Percentiles rank a stretch among this genome's conserved stretches.
phyloP scores from a whole-genome alignment of 768 basidiomycete genomes.

The Trametes gibbosa region DNA sequence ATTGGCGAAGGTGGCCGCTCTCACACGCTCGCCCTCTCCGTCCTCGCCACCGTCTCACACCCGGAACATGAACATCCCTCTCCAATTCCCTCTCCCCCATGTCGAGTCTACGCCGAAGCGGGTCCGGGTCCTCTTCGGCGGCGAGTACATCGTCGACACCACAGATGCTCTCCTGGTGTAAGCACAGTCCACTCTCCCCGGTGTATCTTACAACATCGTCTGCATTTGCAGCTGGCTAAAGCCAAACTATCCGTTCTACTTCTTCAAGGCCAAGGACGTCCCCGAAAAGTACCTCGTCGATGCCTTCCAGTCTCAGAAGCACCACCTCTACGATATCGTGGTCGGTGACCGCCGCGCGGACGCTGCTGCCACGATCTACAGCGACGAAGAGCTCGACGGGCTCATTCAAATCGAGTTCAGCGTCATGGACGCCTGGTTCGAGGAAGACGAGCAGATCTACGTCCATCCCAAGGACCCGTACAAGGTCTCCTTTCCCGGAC shows the following conservation, averaged over 20 bases:
- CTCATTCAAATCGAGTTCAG: conserved; percentile 49
- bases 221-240: conserved; percentile 48
- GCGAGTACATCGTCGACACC: conserved; percentile 54
- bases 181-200: conserved; percentile 22
- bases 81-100: conserved; percentile 41
- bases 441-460: conserved; percentile 63
- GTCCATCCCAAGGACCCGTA: conserved; percentile 68
- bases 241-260: conserved; percentile 52
- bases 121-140: conserved; percentile 51
- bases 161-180: conserved; percentile 59
- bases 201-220: background rate
- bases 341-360: conserved; percentile 40
- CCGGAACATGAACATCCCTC: conserved; percentile 3
- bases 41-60: background rate
- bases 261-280: conserved; percentile 47
- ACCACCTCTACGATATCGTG: conserved; percentile 44
- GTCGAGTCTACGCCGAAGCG: conserved; percentile 50
- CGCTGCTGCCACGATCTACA: conserved; percentile 38
- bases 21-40: background rate
- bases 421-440: conserved; percentile 62
- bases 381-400: conserved; percentile 40
- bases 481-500: conserved; percentile 41
- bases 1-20: conserved; percentile 5
- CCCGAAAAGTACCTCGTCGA: conserved; percentile 39
- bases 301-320: conserved; percentile 28